Percentiles rank a stretch among this genome's conserved stretches.
phyloP scores from a whole-genome alignment of 257 asterid genomes.

The Asclepias syriaca region DNA sequence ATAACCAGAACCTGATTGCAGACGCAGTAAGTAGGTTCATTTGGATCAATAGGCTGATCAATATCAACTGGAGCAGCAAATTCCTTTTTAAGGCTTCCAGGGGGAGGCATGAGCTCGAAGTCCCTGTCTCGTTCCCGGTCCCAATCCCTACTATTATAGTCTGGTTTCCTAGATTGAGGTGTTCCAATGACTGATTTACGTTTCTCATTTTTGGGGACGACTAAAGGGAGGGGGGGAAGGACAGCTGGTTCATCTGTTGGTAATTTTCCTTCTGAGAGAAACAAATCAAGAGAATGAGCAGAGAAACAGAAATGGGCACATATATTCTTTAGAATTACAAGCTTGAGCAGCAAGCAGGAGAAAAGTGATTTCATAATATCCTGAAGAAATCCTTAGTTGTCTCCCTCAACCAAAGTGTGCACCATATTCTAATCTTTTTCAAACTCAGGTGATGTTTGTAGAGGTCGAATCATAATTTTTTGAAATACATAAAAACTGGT shows the following conservation, averaged over 20 bases:
- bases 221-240: slow-evolving; percentile 80
- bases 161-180: slow-evolving; percentile 74
- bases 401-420: neutral
- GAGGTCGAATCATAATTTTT: neutral
- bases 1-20: slow-evolving; percentile 73
- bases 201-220: slow-evolving; percentile 64
- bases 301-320: neutral
- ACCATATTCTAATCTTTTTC: neutral
- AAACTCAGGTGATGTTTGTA: neutral
- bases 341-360: neutral
- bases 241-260: slow-evolving; percentile 78
- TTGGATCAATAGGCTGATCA: slow-evolving; percentile 89
- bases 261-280: slow-evolving; percentile 79
- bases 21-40: slow-evolving; percentile 94
- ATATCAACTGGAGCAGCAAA: slow-evolving; percentile 61
- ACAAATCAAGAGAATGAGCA: slow-evolving; percentile 7
- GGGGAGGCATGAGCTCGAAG: slow-evolving; percentile 98
- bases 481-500: neutral
- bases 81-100: slow-evolving; percentile 81
- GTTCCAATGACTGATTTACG: slow-evolving; percentile 49
- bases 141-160: slow-evolving; percentile 82
- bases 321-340: neutral
- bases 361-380: neutral
- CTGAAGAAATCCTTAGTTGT: neutral
- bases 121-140: slow-evolving; percentile 91